Percentiles rank a stretch among this genome's conserved stretches.
Conservation (phyloP, 2,329 filamentous ascomycete genomes). For the Alternaria panax region DNA sequence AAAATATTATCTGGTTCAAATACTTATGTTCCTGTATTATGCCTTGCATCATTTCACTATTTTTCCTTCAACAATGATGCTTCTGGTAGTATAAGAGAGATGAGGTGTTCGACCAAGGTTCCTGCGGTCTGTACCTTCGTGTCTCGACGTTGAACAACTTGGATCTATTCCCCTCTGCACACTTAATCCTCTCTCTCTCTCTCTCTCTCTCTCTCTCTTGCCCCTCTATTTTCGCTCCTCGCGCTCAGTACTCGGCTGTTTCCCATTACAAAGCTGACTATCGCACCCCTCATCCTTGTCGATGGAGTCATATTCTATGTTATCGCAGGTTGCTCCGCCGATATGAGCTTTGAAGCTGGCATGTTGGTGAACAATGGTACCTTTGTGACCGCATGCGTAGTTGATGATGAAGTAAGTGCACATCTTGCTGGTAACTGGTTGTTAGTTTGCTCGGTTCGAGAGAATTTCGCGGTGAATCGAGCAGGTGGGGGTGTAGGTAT, state of each 20-base stretch:
- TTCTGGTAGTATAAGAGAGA: neutral
- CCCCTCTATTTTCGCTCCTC: neutral
- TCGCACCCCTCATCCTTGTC: neutral
- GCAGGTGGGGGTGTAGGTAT: neutral
- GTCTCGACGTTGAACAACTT: neutral
- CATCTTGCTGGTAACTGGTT: neutral
- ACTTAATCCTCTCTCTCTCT: neutral
- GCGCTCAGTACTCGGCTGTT: neutral
- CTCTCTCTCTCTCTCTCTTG: neutral
- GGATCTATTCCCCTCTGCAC: neutral
- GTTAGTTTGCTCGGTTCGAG: neutral
- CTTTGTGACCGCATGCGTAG: neutral
- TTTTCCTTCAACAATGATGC: neutral
- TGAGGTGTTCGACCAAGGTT: neutral
- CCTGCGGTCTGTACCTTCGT: neutral
- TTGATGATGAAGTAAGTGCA: neutral
- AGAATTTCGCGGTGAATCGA: neutral
- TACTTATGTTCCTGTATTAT: neutral
- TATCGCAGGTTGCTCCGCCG: neutral
- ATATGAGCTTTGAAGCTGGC: too few relatives aligned
- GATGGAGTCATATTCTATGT: neutral
- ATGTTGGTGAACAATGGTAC: neutral
- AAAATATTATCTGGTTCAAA: neutral
- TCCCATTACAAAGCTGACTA: neutral
- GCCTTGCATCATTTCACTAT: neutral